Evolutionary conservation across 1,139 yeast genomes (phyloP).

Genomic region (Lipomyces yarrowii): DNA sequence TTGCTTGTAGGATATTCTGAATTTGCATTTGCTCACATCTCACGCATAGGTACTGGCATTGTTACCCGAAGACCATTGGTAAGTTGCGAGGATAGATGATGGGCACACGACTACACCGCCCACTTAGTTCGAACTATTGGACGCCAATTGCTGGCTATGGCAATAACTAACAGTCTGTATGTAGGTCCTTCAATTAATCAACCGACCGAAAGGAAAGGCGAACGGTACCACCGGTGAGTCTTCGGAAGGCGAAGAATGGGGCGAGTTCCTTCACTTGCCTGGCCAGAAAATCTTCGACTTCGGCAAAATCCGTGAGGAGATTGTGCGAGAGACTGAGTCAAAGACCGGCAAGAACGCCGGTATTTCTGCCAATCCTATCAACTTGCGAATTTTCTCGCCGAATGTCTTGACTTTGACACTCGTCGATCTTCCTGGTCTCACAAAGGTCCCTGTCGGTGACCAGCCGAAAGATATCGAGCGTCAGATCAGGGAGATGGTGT

Average conservation of each 20-base stretch:
- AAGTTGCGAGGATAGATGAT: slow-evolving; percentile 2
- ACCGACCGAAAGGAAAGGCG: slow-evolving; percentile 33
- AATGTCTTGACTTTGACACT: slow-evolving; percentile 92
- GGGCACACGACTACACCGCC: not conserved
- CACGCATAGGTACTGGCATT: slow-evolving; percentile 62
- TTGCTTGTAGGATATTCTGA: not conserved
- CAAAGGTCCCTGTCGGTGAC: slow-evolving; percentile 99
- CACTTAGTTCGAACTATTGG: no score
- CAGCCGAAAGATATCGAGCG: slow-evolving; percentile 97
- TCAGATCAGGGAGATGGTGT: slow-evolving; percentile 90
- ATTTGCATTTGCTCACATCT: not conserved
- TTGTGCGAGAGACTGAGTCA: slow-evolving; percentile 90
- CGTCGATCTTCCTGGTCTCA: slow-evolving; percentile 96
- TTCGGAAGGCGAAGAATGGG: slow-evolving; percentile 76
- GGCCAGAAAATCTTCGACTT: slow-evolving; percentile 85
- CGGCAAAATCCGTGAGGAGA: slow-evolving; percentile 88
- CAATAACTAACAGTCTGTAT: not conserved
- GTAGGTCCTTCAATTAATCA: slow-evolving; percentile 36
- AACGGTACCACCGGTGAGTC: slow-evolving; percentile 34
- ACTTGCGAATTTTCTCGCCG: slow-evolving; percentile 92
- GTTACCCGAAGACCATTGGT: slow-evolving; percentile 93
- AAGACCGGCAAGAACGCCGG: slow-evolving; percentile 93
- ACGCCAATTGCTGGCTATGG: not conserved
- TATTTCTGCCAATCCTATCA: slow-evolving; percentile 89
- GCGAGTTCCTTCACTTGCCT: slow-evolving; percentile 93